Evolutionary conservation across 352 stramenopile species (phyloP), one percentile per base, ranked within the genome.

Genomic region (Plasmopara muralis): DNA sequence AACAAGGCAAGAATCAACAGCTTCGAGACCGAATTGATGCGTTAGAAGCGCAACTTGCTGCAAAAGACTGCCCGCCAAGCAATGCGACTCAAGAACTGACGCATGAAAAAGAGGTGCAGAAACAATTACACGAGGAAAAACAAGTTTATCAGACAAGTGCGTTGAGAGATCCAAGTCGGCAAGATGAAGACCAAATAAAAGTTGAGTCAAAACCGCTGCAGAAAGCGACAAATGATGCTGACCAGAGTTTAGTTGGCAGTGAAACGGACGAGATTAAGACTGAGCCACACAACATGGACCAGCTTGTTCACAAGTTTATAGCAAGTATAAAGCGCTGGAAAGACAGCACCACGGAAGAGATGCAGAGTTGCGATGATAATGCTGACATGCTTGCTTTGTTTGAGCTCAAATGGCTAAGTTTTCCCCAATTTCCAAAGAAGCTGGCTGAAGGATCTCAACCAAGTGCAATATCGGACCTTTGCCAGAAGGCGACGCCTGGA

Each of bases 1-100:
- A 87, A 29, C 75, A 91, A 47, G 61, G 60, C 35, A 87, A 84
- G 47, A 80, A 60, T 25, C 75, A 87, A 51, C 67, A 77, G 8
- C 53, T 87, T 9, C 66, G 75, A 46, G 67, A 64, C 9, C 63
- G 69, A 47, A 20, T 87, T 7, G 60, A 76, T 29, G 46, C 40
- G 9, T 47, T 75, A 29, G 59, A 87, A 50, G 41, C 60, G 3
- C 69, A 74, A 41, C 48, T 83, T 12, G 29, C 56, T 30, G 30
- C 50, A 2, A 66, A 72, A 47, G 49, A 77, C 16, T 56, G 40
- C 3, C 49, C 77, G 1, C 28, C 55, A 7, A 59, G 49, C 14
- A 49, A 20, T 8, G 73, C 52, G n/a, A 50, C 50, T 6, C 40
- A 50, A 7, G 48, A 59, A 18, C 41, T 30, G 34, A 43, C 48